Base-by-base conservation (phyloP, 129 eudicot species). In the Erigeron canadensis region DNA sequence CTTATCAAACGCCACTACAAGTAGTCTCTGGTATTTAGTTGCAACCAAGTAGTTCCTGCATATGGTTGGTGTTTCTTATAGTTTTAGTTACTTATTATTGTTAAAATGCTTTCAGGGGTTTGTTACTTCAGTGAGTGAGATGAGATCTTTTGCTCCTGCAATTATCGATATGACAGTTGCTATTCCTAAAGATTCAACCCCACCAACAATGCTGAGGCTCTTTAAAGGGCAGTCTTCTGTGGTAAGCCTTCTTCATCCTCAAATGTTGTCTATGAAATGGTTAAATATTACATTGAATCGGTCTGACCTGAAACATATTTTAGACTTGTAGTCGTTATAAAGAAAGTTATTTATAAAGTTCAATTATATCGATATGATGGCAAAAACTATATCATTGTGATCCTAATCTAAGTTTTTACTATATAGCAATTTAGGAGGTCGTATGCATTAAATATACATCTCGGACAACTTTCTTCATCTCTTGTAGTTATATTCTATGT, bases 71-170 rank as follows among this genome's bases (percentile, higher is more conserved):
- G 71, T 11, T 68, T 67, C 17, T 19, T 76, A 28, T 56, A 16
- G 40, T 18, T 42, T 15, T 55, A 28, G 34, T 67, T 58, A 45
- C 47, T 40, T 5, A 51, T 42, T 4, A 8, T 54, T 12, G 46
- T 19, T 7, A 38, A 68, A 13, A 19, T 76, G 51, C 39, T 71
- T 12, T 48, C 91, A 91, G 97, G 97, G 97, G 19, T 91, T 91
- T 79, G 96, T 91, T 63, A 78, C 97, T 58, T 88, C 97, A 62
- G 96, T 91, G 45, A 86, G 89, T 76, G 87, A 86, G 43, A 88
- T 88, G 96, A 94, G 97, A 69, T 73, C 96, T 58, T 91, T 91
- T 84, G 93, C 86, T 83, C 97, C 97, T 47, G 96, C 97, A 38
- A 79, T 91, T 70, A 81, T 81, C 69, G 97, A 91, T 75, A 84